Percentiles rank a stretch among this genome's conserved stretches.
Evolutionary conservation across 2,329 filamentous ascomycete genomes (phyloP).

Genomic region (Alternaria sp.): DNA sequence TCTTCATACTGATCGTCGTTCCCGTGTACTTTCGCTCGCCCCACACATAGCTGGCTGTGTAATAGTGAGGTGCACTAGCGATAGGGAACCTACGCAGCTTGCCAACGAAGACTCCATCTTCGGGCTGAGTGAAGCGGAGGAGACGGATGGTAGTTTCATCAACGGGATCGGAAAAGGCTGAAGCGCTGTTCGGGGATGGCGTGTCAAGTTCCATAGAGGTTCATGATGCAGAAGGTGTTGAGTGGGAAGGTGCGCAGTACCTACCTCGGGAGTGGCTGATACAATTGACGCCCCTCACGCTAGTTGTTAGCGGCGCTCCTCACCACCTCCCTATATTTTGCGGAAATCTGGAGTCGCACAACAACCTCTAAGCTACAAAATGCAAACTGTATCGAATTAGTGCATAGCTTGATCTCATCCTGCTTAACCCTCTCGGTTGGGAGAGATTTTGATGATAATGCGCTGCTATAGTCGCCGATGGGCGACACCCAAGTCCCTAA

Average conservation of each 20-base stretch:
- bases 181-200: background rate
- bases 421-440: too few relatives aligned
- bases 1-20: slow-evolving; percentile 22
- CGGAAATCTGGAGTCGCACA: too few relatives aligned
- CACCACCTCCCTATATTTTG: too few relatives aligned
- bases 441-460: too few relatives aligned
- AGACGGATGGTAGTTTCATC: slow-evolving; percentile 35
- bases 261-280: background rate
- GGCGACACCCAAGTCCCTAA: too few relatives aligned
- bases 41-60: slow-evolving; percentile 44
- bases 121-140: slow-evolving; percentile 28
- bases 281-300: background rate
- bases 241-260: background rate
- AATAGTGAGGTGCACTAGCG: slow-evolving; percentile 39
- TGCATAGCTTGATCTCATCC: too few relatives aligned
- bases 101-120: slow-evolving; percentile 20
- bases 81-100: slow-evolving; percentile 35
- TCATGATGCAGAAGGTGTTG: background rate
- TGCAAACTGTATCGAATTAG: too few relatives aligned
- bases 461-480: too few relatives aligned
- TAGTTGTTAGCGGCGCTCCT: background rate
- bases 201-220: background rate
- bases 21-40: slow-evolving; percentile 26
- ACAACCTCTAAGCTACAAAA: too few relatives aligned
- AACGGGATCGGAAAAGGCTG: background rate